Conservation (phyloP, 805 yeast species). For the Ogataea allantospora region DNA sequence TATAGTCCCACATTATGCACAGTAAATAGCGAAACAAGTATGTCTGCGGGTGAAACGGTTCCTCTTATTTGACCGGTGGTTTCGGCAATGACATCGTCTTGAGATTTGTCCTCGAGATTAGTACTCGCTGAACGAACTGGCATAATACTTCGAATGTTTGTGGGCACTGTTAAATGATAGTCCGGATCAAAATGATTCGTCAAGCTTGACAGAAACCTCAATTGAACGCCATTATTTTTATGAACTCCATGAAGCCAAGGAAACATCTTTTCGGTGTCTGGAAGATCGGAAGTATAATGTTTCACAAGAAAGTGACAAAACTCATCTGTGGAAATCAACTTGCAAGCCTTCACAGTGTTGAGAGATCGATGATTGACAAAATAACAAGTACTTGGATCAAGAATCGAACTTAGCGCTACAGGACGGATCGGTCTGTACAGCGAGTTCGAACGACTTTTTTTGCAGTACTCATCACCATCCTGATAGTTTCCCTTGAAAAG, state of each 20-base stretch:
- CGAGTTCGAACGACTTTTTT: constrained; percentile 13
- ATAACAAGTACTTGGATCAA: constrained; percentile 22
- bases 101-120: constrained; percentile 30
- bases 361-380: constrained; percentile 23
- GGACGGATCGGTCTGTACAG: constrained; percentile 5
- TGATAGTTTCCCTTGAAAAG: constrained; percentile 19
- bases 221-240: constrained; percentile 52
- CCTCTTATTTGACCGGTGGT: constrained; percentile 52
- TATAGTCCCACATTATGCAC: constrained; percentile 30
- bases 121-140: constrained; percentile 32
- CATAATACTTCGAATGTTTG: constrained; percentile 27
- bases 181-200: constrained; percentile 13
- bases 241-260: constrained; percentile 91
- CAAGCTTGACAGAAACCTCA: constrained; percentile 39
- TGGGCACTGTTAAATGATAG: constrained; percentile 23
- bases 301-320: constrained; percentile 20
- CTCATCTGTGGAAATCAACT: constrained; percentile 28
- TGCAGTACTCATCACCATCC: constrained; percentile 11
- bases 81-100: constrained; percentile 33
- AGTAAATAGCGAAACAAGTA: constrained; percentile 45
- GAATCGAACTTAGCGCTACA: constrained; percentile 16
- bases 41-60: constrained; percentile 51
- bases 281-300: constrained; percentile 39
- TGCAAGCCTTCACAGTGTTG: constrained; percentile 15
- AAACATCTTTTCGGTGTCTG: constrained; percentile 67